These are phyloP conservation scores for Garcia nutans DNA, from an alignment of 345 rosid species.

Conservation along the genomic window DNA sequence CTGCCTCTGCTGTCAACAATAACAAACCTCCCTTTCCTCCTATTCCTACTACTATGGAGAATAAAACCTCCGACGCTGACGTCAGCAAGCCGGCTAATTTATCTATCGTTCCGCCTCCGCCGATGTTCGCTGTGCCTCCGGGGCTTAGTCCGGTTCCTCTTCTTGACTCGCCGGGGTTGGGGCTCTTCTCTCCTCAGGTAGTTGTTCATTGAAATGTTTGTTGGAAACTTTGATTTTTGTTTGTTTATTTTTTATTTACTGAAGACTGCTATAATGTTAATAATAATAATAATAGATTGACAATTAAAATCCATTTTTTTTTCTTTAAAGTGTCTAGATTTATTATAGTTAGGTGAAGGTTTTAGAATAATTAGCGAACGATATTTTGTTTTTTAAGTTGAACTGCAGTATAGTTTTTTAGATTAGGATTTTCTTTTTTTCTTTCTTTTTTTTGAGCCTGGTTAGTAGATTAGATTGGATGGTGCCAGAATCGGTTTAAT, in stretches of 20 bases:
- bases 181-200: conserved; percentile 66
- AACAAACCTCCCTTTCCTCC: conserved; percentile 6
- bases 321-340: not conserved
- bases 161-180: conserved; percentile 67
- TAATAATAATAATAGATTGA: not conserved
- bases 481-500: not conserved
- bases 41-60: conserved; percentile 7
- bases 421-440: too few species aligned
- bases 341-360: too few species aligned
- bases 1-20: conserved; percentile 18
- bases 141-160: conserved; percentile 53
- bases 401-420: too few species aligned
- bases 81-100: conserved; percentile 44
- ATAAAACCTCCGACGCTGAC: conserved; percentile 24
- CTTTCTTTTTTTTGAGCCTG: too few species aligned
- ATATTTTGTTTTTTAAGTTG: not conserved
- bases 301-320: not conserved
- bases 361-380: not conserved
- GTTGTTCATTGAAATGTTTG: not conserved
- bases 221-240: not conserved
- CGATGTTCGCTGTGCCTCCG: conserved; percentile 49
- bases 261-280: not conserved
- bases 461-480: too few species aligned
- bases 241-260: not conserved
- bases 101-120: conserved; percentile 43